phyloP scores from a whole-genome alignment of 129 eudicot species.

The Smallanthus sonchifolius region DNA sequence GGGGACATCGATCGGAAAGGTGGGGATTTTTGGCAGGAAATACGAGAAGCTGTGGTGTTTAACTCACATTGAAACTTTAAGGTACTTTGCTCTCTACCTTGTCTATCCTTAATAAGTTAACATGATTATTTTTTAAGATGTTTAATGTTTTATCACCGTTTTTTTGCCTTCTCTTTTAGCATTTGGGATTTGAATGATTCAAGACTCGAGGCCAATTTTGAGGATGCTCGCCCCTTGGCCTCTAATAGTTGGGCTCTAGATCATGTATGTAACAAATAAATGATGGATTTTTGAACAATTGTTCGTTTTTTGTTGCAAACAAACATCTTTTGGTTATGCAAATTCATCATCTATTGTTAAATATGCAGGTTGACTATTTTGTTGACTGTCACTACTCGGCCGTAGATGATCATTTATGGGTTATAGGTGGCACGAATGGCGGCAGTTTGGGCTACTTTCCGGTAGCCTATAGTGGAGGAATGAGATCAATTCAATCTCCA shows the following conservation, averaged over 20 bases:
- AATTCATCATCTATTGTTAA: neutral
- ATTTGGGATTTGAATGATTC: slow-evolving; percentile 82
- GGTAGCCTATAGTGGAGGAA: slow-evolving; percentile 39
- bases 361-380: slow-evolving; percentile 83
- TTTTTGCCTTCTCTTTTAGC: slow-evolving; percentile 26
- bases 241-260: slow-evolving; percentile 73
- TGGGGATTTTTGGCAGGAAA: slow-evolving; percentile 65
- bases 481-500: slow-evolving; percentile 49
- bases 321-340: neutral
- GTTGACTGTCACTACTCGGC: slow-evolving; percentile 88
- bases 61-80: slow-evolving; percentile 84
- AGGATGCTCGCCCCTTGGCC: slow-evolving; percentile 76
- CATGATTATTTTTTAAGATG: neutral
- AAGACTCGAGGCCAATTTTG: slow-evolving; percentile 59
- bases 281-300: neutral
- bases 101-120: neutral
- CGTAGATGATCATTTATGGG: slow-evolving; percentile 67
- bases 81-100: slow-evolving; percentile 42
- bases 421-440: slow-evolving; percentile 79
- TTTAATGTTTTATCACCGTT: neutral
- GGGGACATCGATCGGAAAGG: slow-evolving; percentile 83
- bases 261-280: slow-evolving; percentile 33
- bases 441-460: slow-evolving; percentile 95
- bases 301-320: neutral
- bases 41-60: slow-evolving; percentile 77